Conservation (phyloP, 2,329 filamentous ascomycete species). For the Calonectria fujianensis region DNA sequence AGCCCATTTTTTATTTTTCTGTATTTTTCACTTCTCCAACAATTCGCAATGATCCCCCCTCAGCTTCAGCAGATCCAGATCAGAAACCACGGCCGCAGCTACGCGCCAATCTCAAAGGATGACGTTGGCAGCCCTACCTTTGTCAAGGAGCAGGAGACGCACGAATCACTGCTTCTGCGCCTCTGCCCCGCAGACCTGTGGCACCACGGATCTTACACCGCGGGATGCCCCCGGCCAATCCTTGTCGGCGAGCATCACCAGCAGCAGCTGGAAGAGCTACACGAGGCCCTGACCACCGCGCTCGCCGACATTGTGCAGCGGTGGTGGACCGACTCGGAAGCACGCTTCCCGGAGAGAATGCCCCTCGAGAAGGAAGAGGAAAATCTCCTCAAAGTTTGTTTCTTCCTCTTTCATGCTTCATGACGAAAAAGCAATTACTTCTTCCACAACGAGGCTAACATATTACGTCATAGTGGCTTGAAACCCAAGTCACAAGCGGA, state of each 20-base stretch:
- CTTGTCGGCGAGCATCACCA: slow-evolving; percentile 58
- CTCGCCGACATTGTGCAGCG: slow-evolving; percentile 61
- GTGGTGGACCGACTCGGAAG: slow-evolving; percentile 61
- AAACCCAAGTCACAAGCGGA: slow-evolving; percentile 53
- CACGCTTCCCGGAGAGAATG: slow-evolving; percentile 58
- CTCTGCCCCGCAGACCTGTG: slow-evolving; percentile 55
- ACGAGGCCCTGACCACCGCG: slow-evolving; percentile 57
- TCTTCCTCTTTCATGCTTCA: no score
- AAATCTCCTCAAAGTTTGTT: slow-evolving; percentile 53
- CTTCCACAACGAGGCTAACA: background rate
- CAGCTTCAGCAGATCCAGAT: slow-evolving; percentile 50
- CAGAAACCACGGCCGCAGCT: slow-evolving; percentile 26
- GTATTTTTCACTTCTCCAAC: background rate
- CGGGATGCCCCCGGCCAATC: slow-evolving; percentile 59
- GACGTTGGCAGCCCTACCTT: slow-evolving; percentile 30
- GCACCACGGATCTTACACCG: slow-evolving; percentile 54
- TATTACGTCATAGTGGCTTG: slow-evolving; percentile 53
- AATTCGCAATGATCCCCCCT: slow-evolving; percentile 35
- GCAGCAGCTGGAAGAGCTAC: slow-evolving; percentile 55
- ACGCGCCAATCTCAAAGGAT: slow-evolving; percentile 24
- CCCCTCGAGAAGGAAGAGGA: slow-evolving; percentile 58
- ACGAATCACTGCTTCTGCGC: slow-evolving; percentile 45
- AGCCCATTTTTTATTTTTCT: no score
- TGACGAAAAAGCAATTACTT: background rate
- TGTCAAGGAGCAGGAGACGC: slow-evolving; percentile 44